Percentiles rank a stretch among this genome's conserved stretches.
These are phyloP conservation scores for Tetragonia tetragonoides DNA, from an alignment of 148 eudicot species.

Conservation along the genomic window DNA sequence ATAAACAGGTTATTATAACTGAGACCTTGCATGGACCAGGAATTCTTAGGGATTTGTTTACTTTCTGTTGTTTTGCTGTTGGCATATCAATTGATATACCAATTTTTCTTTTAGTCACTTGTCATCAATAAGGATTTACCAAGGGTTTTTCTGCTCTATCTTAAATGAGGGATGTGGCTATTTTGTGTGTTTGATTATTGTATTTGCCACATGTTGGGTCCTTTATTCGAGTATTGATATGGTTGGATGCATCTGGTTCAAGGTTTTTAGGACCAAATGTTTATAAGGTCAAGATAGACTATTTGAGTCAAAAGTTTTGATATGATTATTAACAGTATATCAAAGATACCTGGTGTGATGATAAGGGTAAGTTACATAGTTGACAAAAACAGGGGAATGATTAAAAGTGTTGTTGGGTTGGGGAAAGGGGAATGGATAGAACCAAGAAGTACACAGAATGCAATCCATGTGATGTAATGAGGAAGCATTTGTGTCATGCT, in stretches of 20 bases:
- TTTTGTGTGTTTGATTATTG: slow-evolving; percentile 7
- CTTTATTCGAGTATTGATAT: too few species aligned
- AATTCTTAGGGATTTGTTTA: neutral
- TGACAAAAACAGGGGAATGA: neutral
- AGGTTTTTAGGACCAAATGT: too few species aligned
- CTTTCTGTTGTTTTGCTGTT: neutral
- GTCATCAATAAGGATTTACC: neutral
- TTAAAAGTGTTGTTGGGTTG: neutral
- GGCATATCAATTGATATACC: neutral
- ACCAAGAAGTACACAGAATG: neutral
- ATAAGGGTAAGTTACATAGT: too few species aligned
- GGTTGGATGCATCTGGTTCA: too few species aligned
- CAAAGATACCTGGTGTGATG: too few species aligned
- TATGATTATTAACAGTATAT: too few species aligned
- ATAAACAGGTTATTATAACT: slow-evolving; percentile 56
- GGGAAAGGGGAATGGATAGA: neutral
- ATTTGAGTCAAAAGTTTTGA: too few species aligned
- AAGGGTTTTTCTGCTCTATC: neutral
- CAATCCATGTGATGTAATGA: neutral
- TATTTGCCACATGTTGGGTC: neutral
- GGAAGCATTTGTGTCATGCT: neutral
- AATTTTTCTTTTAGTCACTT: neutral
- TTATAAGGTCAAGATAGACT: too few species aligned
- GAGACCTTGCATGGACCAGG: neutral
- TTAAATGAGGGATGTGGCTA: neutral